Percentiles rank a stretch among this genome's conserved stretches.
phyloP scores from a whole-genome alignment of 257 asterid species.

The Solanum bukasovii region DNA sequence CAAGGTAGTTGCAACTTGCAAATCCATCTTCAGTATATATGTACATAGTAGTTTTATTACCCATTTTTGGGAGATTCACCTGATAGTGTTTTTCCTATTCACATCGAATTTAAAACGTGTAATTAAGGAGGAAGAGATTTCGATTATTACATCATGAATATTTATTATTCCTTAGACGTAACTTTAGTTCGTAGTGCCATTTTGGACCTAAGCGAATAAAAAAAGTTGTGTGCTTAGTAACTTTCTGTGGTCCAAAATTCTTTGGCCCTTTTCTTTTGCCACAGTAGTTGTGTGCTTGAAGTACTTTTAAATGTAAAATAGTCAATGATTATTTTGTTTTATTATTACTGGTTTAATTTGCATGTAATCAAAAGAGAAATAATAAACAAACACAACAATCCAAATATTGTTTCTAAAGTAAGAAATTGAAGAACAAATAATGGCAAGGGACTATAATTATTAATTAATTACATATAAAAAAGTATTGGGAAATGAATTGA shows the following conservation, averaged over 20 bases:
- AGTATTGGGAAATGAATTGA: not conserved
- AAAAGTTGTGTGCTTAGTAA: not conserved
- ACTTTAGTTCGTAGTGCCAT: not conserved
- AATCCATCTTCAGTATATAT: not conserved
- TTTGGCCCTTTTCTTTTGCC: not conserved
- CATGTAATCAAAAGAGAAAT: not conserved
- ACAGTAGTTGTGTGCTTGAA: not conserved
- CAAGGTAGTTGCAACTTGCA: not conserved
- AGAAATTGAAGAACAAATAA: not conserved
- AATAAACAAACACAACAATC: not conserved
- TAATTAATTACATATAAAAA: not conserved
- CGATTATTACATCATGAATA: too few species aligned
- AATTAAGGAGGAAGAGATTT: fast-evolving
- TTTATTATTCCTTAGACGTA: not conserved
- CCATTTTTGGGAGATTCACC: not conserved
- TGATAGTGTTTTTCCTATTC: not conserved
- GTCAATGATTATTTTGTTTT: not conserved
- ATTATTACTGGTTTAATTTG: not conserved
- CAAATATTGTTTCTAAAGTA: not conserved
- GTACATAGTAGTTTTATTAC: not conserved
- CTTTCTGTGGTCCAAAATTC: not conserved
- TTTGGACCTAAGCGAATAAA: not conserved
- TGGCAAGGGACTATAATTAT: not conserved
- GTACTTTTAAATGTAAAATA: not conserved
- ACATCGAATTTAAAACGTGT: fast-evolving